phyloP scores from a whole-genome alignment of 1,139 yeast genomes.

The Blastobotrys ciferrii region DNA sequence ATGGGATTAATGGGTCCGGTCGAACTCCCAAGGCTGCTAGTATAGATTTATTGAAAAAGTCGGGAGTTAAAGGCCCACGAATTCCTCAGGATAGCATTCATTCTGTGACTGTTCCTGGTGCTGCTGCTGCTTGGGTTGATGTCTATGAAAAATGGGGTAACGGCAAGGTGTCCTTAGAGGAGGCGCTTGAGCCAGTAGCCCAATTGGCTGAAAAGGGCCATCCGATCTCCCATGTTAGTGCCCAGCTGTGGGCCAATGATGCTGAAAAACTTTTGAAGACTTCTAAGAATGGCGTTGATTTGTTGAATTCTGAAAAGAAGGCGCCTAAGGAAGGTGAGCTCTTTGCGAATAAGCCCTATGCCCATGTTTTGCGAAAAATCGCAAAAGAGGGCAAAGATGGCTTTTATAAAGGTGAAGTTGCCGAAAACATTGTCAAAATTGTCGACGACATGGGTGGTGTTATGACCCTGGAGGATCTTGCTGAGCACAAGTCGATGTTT shows the following conservation, averaged over 20 bases:
- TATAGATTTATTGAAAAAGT: conserved; percentile 49
- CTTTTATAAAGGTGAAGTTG: conserved; percentile 67
- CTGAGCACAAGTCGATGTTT: conserved; percentile 53
- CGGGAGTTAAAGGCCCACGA: conserved; percentile 43
- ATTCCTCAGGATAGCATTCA: conserved; percentile 52
- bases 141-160: conserved; percentile 70
- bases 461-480: conserved; percentile 55
- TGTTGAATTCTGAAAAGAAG: conserved; percentile 40
- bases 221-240: conserved; percentile 60
- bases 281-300: conserved; percentile 38
- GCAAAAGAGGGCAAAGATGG: conserved; percentile 61
- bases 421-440: conserved; percentile 59
- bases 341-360: conserved; percentile 52
- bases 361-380: conserved; percentile 51
- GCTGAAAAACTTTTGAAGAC: conserved; percentile 28
- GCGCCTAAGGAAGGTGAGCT: conserved; percentile 65
- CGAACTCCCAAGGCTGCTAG: conserved; percentile 56
- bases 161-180: conserved; percentile 57
- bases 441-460: conserved; percentile 55
- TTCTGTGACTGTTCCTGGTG: conserved; percentile 72
- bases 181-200: conserved; percentile 67
- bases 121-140: conserved; percentile 75
- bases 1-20: conserved; percentile 78
- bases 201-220: conserved; percentile 67
- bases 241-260: conserved; percentile 49